These are phyloP conservation scores for Orychophragmus violaceus DNA, from an alignment of 345 rosid species.

Conservation along the genomic window DNA sequence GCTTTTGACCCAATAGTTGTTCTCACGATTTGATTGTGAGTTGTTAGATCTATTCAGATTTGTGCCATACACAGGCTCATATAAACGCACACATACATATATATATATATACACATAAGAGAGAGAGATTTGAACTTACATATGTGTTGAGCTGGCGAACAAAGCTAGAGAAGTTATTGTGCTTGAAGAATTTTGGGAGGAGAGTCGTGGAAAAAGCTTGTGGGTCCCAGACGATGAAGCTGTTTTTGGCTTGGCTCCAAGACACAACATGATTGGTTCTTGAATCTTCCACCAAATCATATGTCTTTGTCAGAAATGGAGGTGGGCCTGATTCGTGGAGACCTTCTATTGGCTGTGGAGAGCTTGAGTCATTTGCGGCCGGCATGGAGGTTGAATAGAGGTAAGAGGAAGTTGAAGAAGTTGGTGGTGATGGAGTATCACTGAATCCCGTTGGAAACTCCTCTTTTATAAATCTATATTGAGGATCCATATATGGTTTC, in stretches of 20 bases:
- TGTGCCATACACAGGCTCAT: background rate
- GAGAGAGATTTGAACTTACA: constrained; percentile 39
- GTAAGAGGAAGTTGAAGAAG: constrained; percentile 16
- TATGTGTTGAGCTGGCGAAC: constrained; percentile 78
- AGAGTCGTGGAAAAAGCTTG: constrained; percentile 47
- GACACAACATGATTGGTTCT: constrained; percentile 56
- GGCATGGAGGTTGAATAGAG: constrained; percentile 24
- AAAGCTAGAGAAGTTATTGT: constrained; percentile 81
- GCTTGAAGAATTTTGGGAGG: constrained; percentile 66
- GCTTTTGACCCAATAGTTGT: background rate
- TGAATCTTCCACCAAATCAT: constrained; percentile 57
- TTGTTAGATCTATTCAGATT: constrained; percentile 6
- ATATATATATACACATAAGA: background rate
- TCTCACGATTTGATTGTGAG: constrained; percentile 14
- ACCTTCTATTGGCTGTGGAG: constrained; percentile 61
- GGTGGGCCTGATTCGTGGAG: constrained; percentile 62
- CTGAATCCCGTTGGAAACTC: constrained; percentile 23
- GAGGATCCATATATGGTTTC: constrained; percentile 27
- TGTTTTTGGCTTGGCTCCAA: constrained; percentile 62
- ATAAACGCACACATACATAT: background rate
- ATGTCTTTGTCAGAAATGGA: constrained; percentile 68
- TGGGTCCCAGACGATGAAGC: constrained; percentile 73
- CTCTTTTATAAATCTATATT: constrained; percentile 28
- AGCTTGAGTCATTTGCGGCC: constrained; percentile 16
- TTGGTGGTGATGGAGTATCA: constrained; percentile 26